Base-by-base conservation (phyloP, 2,329 filamentous ascomycete species). In the Colletotrichum caudatum region DNA sequence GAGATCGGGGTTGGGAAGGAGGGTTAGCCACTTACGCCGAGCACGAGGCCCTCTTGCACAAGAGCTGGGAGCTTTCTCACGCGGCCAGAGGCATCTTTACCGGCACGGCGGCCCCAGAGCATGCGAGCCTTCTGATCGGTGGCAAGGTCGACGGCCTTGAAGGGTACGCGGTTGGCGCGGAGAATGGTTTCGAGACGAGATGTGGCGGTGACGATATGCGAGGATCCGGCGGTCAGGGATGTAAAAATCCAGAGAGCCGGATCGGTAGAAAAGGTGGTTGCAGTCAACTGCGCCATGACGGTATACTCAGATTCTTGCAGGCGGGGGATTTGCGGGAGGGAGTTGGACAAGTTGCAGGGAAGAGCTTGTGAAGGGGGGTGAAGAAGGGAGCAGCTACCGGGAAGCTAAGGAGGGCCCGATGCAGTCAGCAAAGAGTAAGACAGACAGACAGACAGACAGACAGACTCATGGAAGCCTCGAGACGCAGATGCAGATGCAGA, bases 161-260 rank as follows among this genome's bases (percentile, higher is more conserved):
- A 99, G 14, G 94, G 94, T 70, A 99, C 92, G 76, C 93, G 93
- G 86, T 98, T 98, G 74, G 94, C 95, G 79, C 94, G 95, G 72
- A 99, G 88, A 78, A 99, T 98, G 16, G 95, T 98, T 83, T 99
- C 95, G 76, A 99, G 90, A 59, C 96, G 93, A 66, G 95, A 97
- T 1, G 96, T 98, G 35, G 95, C 96, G 51, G 96, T 98, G 78
- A 98, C 91, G 80, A 98, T 97, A 81, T 98, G 94, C 33, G 94
- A 97, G 51, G 94, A 97, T 74, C 96, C 96, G 71, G 96, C 94
- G 26, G 96, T 98, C 67, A 99, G 88, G 64, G 95, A 98, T 72
- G 96, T 98, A 84, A 97, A 98, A 77, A 99, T 92, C 85, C 96
- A 99, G 74, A 99, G 90, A 37, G 91, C 87, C 60, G 92, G 89